Evolutionary conservation across 192 early-diverging fungal species (phyloP).

Genomic region (Coemansia sp.): DNA sequence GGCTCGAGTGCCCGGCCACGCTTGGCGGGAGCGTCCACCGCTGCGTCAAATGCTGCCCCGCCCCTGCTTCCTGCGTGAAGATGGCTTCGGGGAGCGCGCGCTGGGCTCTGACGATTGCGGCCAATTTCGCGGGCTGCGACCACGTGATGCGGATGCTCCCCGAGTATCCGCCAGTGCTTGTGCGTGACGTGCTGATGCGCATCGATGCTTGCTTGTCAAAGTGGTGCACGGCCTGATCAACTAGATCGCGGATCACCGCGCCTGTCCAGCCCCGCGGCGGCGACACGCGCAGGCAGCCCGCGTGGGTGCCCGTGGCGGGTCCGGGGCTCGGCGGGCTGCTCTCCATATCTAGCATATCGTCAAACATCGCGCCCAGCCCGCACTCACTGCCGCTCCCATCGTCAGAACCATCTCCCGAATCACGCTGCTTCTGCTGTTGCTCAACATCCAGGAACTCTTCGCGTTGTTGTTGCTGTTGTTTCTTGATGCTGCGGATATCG

Average conservation of each 20-base stretch:
- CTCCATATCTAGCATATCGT: not conserved
- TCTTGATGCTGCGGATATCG: slow-evolving; percentile 5
- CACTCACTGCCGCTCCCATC: not conserved
- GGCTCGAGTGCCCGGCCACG: not conserved
- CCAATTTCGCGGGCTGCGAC: not conserved
- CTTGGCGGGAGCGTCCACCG: not conserved
- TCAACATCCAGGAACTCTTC: too few relatives aligned
- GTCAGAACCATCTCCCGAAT: not conserved
- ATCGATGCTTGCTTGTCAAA: not conserved
- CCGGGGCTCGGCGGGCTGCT: not conserved
- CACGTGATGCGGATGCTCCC: not conserved
- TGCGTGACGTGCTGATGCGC: not conserved
- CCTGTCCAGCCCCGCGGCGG: not conserved
- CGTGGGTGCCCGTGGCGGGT: not conserved
- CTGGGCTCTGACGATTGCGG: not conserved
- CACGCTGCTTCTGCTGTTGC: not conserved
- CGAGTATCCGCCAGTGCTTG: not conserved
- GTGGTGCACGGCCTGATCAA: not conserved
- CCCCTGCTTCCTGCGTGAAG: too few relatives aligned
- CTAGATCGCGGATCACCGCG: not conserved
- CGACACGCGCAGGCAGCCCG: not conserved
- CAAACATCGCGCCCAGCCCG: slow-evolving; percentile 4
- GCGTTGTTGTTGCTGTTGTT: too few relatives aligned
- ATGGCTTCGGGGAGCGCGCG: not conserved
- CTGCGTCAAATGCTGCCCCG: not conserved